Percentiles rank a stretch among this genome's conserved stretches.
These are phyloP conservation scores for Penicillium chermesinum DNA, from an alignment of 495 filamentous ascomycete genomes.

Conservation along the genomic window DNA sequence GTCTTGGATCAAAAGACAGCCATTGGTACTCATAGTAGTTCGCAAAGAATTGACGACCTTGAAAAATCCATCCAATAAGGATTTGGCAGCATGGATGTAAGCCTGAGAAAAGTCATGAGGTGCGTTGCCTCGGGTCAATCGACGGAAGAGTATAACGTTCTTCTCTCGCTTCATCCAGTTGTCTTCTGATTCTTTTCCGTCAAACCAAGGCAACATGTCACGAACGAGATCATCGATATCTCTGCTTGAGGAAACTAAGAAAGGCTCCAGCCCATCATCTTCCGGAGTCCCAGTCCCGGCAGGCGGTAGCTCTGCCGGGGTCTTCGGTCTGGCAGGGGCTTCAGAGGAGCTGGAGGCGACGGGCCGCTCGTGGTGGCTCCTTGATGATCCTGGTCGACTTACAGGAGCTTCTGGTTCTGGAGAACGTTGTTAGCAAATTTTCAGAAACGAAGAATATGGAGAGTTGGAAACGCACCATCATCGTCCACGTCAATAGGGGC, in stretches of 20 bases:
- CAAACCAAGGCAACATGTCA: slow-evolving; percentile 75
- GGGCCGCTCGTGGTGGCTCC: slow-evolving; percentile 18
- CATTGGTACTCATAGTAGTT: slow-evolving; percentile 82
- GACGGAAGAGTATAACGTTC: slow-evolving; percentile 65
- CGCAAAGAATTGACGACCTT: slow-evolving; percentile 81
- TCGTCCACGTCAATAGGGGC: slow-evolving; percentile 15
- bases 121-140: slow-evolving; percentile 78
- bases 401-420: slow-evolving; percentile 12
- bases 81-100: slow-evolving; percentile 65
- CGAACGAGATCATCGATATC: slow-evolving; percentile 81
- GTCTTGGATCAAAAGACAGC: slow-evolving; percentile 80
- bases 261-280: slow-evolving; percentile 67
- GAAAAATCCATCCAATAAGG: slow-evolving; percentile 79
- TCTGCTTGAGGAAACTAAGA: slow-evolving; percentile 71
- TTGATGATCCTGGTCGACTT: slow-evolving; percentile 16
- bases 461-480: slow-evolving; percentile 27
- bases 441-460: neutral
- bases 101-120: slow-evolving; percentile 66
- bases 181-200: slow-evolving; percentile 82
- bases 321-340: slow-evolving; percentile 16
- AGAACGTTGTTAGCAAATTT: slow-evolving; percentile 3
- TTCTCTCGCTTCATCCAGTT: slow-evolving; percentile 89
- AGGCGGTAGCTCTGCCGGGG: slow-evolving; percentile 12
- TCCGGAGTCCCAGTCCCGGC: slow-evolving; percentile 15
- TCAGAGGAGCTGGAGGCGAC: slow-evolving; percentile 13